phyloP scores from a whole-genome alignment of 73 alveolate genomes.

The Chromera velia region DNA sequence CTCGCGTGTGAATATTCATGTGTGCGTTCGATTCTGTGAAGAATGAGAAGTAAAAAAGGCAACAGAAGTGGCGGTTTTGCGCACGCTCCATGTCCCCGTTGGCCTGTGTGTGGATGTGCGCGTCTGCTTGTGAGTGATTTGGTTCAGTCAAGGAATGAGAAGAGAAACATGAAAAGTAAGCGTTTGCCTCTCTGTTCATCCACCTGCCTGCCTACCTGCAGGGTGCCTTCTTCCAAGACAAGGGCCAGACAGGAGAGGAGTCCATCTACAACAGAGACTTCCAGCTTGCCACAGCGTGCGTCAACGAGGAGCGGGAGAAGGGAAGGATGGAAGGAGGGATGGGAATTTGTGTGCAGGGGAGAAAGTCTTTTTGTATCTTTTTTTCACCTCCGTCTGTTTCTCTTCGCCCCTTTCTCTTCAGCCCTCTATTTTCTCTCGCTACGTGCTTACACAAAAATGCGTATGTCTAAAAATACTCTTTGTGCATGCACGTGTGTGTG shows the following conservation, averaged over 20 bases:
- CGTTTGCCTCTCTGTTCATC: not conserved
- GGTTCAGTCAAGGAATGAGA: not conserved
- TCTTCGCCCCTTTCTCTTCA: too few relatives aligned
- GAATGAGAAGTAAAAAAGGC: too few relatives aligned
- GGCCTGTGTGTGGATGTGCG: too few relatives aligned
- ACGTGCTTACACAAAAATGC: too few relatives aligned
- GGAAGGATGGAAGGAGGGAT: too few relatives aligned
- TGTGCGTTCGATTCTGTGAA: too few relatives aligned
- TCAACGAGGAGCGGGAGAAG: not conserved
- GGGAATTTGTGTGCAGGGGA: too few relatives aligned
- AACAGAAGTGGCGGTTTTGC: too few relatives aligned
- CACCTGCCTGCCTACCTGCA: slow-evolving; percentile 19
- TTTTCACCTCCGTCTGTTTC: not conserved
- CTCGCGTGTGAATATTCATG: too few relatives aligned
- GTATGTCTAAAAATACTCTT: too few relatives aligned
- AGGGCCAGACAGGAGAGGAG: not conserved
- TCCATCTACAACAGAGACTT: slow-evolving; percentile 29
- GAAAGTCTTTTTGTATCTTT: not conserved
- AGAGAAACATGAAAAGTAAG: not conserved
- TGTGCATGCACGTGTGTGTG: not conserved
- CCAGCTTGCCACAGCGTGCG: slow-evolving; percentile 11
- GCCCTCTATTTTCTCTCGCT: too few relatives aligned
- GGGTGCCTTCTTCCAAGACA: slow-evolving; percentile 41
- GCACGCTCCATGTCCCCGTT: too few relatives aligned
- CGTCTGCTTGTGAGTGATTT: not conserved